A percentile compares a stretch with the other conserved stretches of the same genome.
Evolutionary conservation across 768 basidiomycete genomes (phyloP).

Genomic region (Boletus tomentosulus): DNA sequence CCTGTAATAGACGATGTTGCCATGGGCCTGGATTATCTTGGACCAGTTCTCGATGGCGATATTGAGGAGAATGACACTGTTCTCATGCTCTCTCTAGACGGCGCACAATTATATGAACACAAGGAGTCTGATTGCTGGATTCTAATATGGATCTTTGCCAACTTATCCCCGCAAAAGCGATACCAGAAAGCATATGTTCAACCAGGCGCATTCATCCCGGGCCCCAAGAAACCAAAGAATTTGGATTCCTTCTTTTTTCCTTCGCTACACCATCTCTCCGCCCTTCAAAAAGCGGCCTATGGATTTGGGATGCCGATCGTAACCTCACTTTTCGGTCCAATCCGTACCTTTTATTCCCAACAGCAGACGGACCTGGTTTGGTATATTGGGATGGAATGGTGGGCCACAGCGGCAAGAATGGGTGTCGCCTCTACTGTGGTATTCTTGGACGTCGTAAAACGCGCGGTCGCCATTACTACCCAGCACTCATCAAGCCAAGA

Average conservation of each 20-base stretch:
- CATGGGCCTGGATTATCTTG: conserved; percentile 12
- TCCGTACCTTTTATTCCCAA: conserved; percentile 4
- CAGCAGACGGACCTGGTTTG: conserved; percentile 30
- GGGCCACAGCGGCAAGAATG: too few relatives aligned
- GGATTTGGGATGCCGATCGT: not conserved
- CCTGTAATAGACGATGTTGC: not conserved
- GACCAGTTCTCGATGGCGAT: not conserved
- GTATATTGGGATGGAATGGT: too few relatives aligned
- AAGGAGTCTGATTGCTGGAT: conserved; percentile 24
- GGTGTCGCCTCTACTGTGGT: conserved; percentile 29
- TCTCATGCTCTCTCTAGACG: conserved; percentile 37
- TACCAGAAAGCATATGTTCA: conserved; percentile 2
- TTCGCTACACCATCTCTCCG: conserved; percentile 1
- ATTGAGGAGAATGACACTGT: conserved; percentile 25
- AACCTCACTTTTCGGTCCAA: too few relatives aligned
- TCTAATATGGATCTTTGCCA: conserved; percentile 34
- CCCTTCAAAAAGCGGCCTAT: not conserved
- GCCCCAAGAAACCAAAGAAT: not conserved
- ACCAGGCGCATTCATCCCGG: conserved; percentile 1
- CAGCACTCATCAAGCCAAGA: conserved; percentile 28
- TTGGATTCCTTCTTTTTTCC: conserved; percentile 1
- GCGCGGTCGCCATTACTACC: conserved; percentile 30
- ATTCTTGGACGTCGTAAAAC: conserved; percentile 27
- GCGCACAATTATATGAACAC: conserved; percentile 34
- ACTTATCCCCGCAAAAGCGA: conserved; percentile 4